These are phyloP conservation scores for Triticum monococcum DNA, from an alignment of 176 grass and related monocot species.

Conservation along the genomic window DNA sequence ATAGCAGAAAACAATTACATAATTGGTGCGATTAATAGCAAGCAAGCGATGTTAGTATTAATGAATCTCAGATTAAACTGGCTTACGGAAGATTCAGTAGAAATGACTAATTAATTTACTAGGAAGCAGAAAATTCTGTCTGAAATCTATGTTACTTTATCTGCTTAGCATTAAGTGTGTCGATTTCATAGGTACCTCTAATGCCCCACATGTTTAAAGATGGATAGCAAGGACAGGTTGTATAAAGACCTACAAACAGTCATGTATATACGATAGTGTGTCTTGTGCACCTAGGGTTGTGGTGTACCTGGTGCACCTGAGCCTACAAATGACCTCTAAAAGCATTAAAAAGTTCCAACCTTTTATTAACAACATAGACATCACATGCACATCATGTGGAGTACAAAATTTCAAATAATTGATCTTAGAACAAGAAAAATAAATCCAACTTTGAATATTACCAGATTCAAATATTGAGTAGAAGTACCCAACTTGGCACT, in stretches of 20 bases:
- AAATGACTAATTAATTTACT: slow-evolving; percentile 33
- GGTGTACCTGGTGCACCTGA: neutral
- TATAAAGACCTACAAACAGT: neutral
- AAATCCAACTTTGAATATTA: neutral
- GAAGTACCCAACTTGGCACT: neutral
- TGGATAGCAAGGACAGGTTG: neutral
- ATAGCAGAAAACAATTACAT: slow-evolving; percentile 31
- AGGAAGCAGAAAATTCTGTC: slow-evolving; percentile 8
- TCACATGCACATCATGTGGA: neutral
- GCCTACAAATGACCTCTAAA: neutral
- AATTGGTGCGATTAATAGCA: slow-evolving; percentile 38
- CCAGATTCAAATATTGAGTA: neutral
- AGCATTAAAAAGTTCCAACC: neutral
- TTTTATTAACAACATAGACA: neutral
- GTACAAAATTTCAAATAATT: neutral
- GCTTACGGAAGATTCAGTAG: slow-evolving; percentile 11
- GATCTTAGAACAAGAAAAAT: neutral
- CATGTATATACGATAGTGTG: neutral
- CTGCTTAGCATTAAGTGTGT: neutral
- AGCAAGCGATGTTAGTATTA: slow-evolving; percentile 3
- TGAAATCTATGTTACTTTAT: neutral
- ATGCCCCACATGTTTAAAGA: neutral
- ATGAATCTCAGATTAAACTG: slow-evolving; percentile 7
- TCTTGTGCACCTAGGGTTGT: neutral
- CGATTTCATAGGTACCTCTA: neutral